Evolutionary conservation across 2,329 filamentous ascomycete genomes (phyloP), one percentile per base, ranked within the genome.

Genomic region (Myriangium duriaei): DNA sequence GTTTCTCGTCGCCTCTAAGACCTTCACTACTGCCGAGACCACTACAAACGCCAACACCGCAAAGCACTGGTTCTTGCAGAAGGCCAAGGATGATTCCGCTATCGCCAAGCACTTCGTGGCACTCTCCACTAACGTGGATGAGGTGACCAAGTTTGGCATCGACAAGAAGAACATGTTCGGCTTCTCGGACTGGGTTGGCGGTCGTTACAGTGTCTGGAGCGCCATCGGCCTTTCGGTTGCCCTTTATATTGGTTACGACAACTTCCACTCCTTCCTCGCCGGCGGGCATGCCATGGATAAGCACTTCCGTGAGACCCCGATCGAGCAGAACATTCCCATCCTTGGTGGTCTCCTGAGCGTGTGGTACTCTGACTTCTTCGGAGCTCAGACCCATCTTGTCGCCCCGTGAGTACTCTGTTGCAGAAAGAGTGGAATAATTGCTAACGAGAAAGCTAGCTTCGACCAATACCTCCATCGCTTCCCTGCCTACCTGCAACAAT

Each of bases 111-210:
- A 98, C 73, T 98, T 98, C 57, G 91, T 95, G 41, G 91, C 91
- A 32, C 76, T 98, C 37, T 96, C 91, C 34, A 98, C 91, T 61
- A 98, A 98, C 65, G 82, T 88, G 66, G 61, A 69, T 38, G 88
- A 96, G 68, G 91, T 98, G 45, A 86, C 82, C 65, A 96, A 96
- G 72, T 98, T 98, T 55, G 91, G 91, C 49, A 98, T 98, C 55
- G 88, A 96, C 67, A 80, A 79, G 65, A 88, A 88, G 74, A 98
- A 96, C 74, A 98, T 98, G 91, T 98, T 98, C 57, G 87, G 86
- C 53, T 98, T 98, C 60, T 87, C 88, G 64, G 92, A 83, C 65
- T 98, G 91, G 91, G 88, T 96, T 37, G 91, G 91, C 60, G 91
- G 91, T 41, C 82, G 91, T 43, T 98, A 98, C 75, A 94, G 86